Conservation (phyloP, 495 filamentous ascomycete genomes). For the Xylaria grammica region DNA sequence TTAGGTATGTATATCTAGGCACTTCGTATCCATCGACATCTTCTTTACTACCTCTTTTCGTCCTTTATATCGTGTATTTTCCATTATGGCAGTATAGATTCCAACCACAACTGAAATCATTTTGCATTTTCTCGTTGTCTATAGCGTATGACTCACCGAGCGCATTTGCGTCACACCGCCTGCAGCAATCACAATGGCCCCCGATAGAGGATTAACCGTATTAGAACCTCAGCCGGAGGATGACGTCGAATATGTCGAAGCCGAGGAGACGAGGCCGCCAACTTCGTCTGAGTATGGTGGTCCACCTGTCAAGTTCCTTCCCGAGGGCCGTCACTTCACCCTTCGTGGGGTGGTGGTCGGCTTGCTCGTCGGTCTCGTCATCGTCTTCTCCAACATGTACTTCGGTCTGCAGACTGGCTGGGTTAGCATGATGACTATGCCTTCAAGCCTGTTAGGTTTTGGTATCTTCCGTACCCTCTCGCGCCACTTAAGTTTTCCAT, state of each 20-base stretch:
- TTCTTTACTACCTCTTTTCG: neutral
- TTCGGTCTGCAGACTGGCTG: slow-evolving; percentile 98
- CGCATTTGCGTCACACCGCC: slow-evolving; percentile 6
- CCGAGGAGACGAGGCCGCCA: slow-evolving; percentile 22
- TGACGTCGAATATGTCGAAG: neutral
- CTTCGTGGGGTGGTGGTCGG: slow-evolving; percentile 79
- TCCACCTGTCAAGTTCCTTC: slow-evolving; percentile 32
- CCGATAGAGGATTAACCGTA: slow-evolving; percentile 30
- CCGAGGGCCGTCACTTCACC: slow-evolving; percentile 73
- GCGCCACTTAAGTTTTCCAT: slow-evolving; percentile 73
- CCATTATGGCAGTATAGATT: neutral
- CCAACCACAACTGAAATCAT: neutral
- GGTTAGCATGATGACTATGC: slow-evolving; percentile 76
- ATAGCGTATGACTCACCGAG: neutral
- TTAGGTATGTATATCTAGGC: no score
- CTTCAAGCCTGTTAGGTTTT: slow-evolving; percentile 92
- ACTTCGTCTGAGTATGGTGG: slow-evolving; percentile 22
- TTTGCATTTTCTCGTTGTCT: neutral
- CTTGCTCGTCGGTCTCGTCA: slow-evolving; percentile 81
- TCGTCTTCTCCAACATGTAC: slow-evolving; percentile 96
- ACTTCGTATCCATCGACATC: neutral
- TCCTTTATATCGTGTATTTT: neutral
- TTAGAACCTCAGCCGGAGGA: slow-evolving; percentile 7
- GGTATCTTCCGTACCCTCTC: slow-evolving; percentile 86
- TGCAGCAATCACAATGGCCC: slow-evolving; percentile 25